Conservation (phyloP, 768 basidiomycete species). For the Stropharia rugosoannulata region DNA sequence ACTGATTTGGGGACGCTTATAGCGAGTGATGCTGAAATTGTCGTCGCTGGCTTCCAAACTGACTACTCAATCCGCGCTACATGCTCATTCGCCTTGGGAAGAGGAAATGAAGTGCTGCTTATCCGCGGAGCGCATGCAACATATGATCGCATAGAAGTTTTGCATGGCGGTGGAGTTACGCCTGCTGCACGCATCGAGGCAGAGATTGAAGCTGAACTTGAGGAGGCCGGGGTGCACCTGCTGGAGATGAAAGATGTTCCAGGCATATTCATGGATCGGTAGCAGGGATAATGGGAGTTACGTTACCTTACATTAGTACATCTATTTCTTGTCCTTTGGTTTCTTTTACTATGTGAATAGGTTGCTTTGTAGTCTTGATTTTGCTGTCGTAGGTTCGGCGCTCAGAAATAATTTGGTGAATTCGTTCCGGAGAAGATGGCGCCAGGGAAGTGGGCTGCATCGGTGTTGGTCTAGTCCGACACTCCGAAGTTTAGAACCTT, state of each 20-base stretch:
- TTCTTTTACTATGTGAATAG: no score
- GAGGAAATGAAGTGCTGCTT: conserved; percentile 67
- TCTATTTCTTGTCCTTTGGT: no score
- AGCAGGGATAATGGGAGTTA: background rate
- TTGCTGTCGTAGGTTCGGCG: no score
- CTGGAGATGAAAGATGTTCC: conserved; percentile 67
- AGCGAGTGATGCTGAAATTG: conserved; percentile 53
- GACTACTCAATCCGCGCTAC: conserved; percentile 62
- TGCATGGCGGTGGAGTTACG: conserved; percentile 56
- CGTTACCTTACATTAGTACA: no score
- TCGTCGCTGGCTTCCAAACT: conserved; percentile 67
- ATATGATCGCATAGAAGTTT: conserved; percentile 62
- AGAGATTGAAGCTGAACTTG: conserved; percentile 65
- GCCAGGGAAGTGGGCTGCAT: no score
- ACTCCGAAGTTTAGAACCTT: no score
- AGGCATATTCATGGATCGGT: conserved; percentile 59
- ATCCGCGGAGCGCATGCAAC: conserved; percentile 68
- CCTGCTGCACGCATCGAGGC: conserved; percentile 49
- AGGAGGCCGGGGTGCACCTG: conserved; percentile 65
- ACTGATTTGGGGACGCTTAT: conserved; percentile 53
- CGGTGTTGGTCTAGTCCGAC: no score
- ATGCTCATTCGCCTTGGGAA: conserved; percentile 57
- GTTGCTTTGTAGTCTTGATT: no score
- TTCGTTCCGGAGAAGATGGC: no score
- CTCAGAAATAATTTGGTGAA: no score